These are phyloP conservation scores for Medicago lupulina DNA, from an alignment of 306 rosid genomes.

Conservation along the genomic window DNA sequence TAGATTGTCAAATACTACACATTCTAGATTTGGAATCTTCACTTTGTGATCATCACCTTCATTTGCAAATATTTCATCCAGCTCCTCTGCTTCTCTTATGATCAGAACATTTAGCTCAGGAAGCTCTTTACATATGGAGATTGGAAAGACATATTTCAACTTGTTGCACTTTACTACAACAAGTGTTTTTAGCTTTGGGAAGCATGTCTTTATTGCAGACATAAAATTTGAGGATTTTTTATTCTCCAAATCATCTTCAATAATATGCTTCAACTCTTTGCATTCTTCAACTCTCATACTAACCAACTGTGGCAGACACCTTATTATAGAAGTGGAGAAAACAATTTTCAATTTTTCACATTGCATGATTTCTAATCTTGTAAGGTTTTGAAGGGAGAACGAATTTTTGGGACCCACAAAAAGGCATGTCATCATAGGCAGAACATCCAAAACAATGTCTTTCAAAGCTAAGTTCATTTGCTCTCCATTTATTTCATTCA, in stretches of 20 bases:
- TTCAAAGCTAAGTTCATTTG: no score
- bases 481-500: no score
- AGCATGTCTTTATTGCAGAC: no score
- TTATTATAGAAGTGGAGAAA: neutral
- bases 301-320: neutral
- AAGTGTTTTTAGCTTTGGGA: no score
- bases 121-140: neutral
- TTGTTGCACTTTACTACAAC: no score
- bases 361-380: no score
- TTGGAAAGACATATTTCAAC: no score
- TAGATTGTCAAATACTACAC: neutral
- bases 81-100: neutral
- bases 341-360: neutral
- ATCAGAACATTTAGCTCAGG: neutral
- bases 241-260: conserved; percentile 14
- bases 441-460: no score
- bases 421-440: no score
- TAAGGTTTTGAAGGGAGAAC: no score
- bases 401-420: no score
- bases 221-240: no score
- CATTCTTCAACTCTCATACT: neutral
- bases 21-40: neutral
- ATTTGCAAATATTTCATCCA: neutral
- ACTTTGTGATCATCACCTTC: neutral
- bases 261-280: conserved; percentile 14